These are phyloP conservation scores for Capronia americana DNA, from an alignment of 2,329 filamentous ascomycete genomes.

Conservation along the genomic window DNA sequence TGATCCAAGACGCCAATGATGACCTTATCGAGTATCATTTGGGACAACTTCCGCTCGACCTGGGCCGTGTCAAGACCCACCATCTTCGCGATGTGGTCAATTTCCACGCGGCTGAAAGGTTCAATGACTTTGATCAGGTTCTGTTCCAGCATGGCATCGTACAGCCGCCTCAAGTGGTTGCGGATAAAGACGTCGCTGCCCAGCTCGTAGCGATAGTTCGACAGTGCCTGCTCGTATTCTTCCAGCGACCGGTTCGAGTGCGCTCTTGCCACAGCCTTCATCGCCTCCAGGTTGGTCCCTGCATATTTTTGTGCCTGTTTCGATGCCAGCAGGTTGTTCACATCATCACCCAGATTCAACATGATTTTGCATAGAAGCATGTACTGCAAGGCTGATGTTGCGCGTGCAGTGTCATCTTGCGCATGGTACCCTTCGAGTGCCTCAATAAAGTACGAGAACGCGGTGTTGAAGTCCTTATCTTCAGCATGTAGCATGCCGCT, in stretches of 20 bases:
- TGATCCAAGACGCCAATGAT: conserved; percentile 98
- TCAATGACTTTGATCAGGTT: conserved; percentile 99
- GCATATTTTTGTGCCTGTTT: conserved; percentile 98
- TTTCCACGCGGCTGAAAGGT: conserved; percentile 96
- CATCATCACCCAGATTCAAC: conserved; percentile 95
- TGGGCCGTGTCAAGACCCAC: conserved; percentile 94
- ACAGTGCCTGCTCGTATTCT: conserved; percentile 93
- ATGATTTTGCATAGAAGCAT: conserved; percentile 99
- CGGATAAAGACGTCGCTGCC: conserved; percentile 95
- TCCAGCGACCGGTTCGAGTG: conserved; percentile 95
- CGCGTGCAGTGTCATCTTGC: conserved; percentile 84
- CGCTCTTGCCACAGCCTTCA: conserved; percentile 97
- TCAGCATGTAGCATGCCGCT: conserved; percentile 98
- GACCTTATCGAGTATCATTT: conserved; percentile 99
- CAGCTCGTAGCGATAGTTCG: conserved; percentile 89
- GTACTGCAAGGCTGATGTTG: conserved; percentile 98
- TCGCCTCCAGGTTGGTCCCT: conserved; percentile 93
- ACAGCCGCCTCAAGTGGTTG: conserved; percentile 91
- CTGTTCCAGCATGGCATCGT: conserved; percentile 99
- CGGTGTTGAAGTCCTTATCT: conserved; percentile 98
- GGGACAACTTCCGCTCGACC: conserved; percentile 96
- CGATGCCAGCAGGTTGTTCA: conserved; percentile 90
- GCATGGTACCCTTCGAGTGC: conserved; percentile 95
- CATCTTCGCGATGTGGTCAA: conserved; percentile 96
- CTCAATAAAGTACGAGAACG: conserved; percentile 99